phyloP scores from a whole-genome alignment of 2,329 filamentous ascomycete genomes.

The Cytospora schulzeri region DNA sequence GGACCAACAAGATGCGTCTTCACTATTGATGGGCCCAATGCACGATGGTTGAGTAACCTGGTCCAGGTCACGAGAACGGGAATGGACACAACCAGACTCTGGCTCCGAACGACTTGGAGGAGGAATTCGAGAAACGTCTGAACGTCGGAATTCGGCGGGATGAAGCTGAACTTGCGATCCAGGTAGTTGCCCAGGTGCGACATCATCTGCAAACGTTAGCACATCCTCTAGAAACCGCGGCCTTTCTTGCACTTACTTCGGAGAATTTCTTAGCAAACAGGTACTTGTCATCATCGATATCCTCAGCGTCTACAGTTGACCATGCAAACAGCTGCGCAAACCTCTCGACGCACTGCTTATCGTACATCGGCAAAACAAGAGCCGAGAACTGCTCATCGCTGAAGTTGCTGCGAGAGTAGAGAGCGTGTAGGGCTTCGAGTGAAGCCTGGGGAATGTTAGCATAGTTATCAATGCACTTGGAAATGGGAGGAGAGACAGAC shows the following conservation, averaged over 20 bases:
- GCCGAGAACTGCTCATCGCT: constrained; percentile 76
- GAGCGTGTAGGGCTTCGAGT: constrained; percentile 78
- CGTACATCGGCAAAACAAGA: constrained; percentile 79
- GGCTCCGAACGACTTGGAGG: constrained; percentile 76
- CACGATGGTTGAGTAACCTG: constrained; percentile 71
- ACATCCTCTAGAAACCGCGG: neutral
- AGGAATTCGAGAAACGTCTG: constrained; percentile 78
- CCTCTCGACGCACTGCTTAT: constrained; percentile 68
- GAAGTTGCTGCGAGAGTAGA: constrained; percentile 76
- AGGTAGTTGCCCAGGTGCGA: constrained; percentile 84
- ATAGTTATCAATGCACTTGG: constrained; percentile 5
- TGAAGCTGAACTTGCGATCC: constrained; percentile 70
- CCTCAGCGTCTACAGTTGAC: constrained; percentile 76
- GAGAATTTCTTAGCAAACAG: constrained; percentile 90
- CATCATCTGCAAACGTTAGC: constrained; percentile 63
- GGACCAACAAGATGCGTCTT: constrained; percentile 69
- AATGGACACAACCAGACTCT: constrained; percentile 90
- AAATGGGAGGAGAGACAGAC: constrained; percentile 46
- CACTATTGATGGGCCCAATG: constrained; percentile 66
- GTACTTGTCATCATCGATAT: constrained; percentile 91
- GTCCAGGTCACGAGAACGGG: constrained; percentile 90
- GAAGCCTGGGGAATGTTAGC: constrained; percentile 59
- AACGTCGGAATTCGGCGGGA: constrained; percentile 67
- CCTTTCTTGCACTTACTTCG: constrained; percentile 60
- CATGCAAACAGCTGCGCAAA: constrained; percentile 76